phyloP scores from a whole-genome alignment of 2,329 filamentous ascomycete species.

The Botrytis pseudocinerea region DNA sequence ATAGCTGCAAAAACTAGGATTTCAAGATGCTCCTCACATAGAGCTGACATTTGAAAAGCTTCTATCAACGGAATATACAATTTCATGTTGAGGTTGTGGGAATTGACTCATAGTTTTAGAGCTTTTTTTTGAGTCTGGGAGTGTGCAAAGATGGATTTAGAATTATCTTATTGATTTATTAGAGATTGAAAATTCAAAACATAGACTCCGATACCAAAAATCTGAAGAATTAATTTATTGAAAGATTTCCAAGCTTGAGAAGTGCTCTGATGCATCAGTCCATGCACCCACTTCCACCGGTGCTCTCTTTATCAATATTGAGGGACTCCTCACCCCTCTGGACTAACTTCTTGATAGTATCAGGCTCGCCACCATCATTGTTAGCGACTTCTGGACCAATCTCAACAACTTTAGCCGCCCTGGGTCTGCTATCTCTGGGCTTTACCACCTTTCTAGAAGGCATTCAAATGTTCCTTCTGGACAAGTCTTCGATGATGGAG shows the following conservation, averaged over 20 bases:
- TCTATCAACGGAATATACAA: fast-evolving
- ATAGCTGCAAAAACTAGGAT: not conserved
- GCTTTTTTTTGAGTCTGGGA: not conserved
- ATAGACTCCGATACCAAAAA: too few species aligned
- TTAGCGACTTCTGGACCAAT: not conserved
- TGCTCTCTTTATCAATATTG: too few species aligned
- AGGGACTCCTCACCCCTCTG: fast-evolving
- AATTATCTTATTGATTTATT: too few species aligned
- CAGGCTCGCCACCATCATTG: not conserved
- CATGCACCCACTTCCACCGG: too few species aligned
- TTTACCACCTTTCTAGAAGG: not conserved
- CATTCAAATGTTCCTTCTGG: not conserved
- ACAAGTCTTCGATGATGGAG: not conserved
- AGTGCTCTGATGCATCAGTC: too few species aligned
- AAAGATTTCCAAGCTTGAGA: too few species aligned
- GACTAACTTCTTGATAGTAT: not conserved
- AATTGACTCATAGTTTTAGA: not conserved
- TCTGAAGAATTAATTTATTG: too few species aligned
- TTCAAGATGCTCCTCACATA: not conserved
- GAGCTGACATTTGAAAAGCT: not conserved
- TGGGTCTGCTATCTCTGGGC: not conserved
- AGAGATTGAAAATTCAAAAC: too few species aligned
- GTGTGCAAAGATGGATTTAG: too few species aligned
- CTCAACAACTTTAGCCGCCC: too few species aligned
- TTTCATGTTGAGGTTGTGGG: fast-evolving